Evolutionary conservation across 129 eudicot genomes (phyloP).

Genomic region (Gnaphalium uliginosum): DNA sequence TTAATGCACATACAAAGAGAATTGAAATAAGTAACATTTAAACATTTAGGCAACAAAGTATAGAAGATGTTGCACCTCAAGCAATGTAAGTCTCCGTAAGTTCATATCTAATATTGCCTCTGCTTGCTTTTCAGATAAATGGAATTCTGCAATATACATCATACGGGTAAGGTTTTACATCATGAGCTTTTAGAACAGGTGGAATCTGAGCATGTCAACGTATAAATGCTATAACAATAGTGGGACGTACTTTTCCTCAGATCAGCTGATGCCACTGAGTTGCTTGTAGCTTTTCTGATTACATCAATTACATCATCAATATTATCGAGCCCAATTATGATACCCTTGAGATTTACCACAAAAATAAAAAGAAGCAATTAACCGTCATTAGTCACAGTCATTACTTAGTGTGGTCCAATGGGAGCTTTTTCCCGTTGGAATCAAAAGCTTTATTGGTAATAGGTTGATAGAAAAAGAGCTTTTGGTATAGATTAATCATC

Average conservation of each 20-base stretch:
- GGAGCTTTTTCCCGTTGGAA: not conserved
- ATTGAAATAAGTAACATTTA: not conserved
- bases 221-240: conserved; percentile 10
- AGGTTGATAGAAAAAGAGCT: not conserved
- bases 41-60: not conserved
- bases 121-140: conserved; percentile 91
- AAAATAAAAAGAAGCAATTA: not conserved
- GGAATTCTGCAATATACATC: conserved; percentile 55
- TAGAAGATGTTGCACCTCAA: conserved; percentile 55
- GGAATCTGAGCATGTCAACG: not conserved
- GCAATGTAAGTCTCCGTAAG: conserved; percentile 80
- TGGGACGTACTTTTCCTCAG: conserved; percentile 59
- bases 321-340: conserved; percentile 88
- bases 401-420: conserved; percentile 5
- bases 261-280: conserved; percentile 61
- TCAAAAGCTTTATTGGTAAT: not conserved
- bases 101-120: conserved; percentile 90
- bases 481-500: not conserved
- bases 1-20: conserved; percentile 1
- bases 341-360: conserved; percentile 56
- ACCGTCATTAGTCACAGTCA: not conserved
- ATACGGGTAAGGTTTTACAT: not conserved
- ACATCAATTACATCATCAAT: conserved; percentile 68
- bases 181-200: not conserved
- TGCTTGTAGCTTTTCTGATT: conserved; percentile 80